Percentiles rank a stretch among this genome's conserved stretches.
phyloP scores from a whole-genome alignment of 371 early-diverging fungal genomes.

The Ordospora pajunii region DNA sequence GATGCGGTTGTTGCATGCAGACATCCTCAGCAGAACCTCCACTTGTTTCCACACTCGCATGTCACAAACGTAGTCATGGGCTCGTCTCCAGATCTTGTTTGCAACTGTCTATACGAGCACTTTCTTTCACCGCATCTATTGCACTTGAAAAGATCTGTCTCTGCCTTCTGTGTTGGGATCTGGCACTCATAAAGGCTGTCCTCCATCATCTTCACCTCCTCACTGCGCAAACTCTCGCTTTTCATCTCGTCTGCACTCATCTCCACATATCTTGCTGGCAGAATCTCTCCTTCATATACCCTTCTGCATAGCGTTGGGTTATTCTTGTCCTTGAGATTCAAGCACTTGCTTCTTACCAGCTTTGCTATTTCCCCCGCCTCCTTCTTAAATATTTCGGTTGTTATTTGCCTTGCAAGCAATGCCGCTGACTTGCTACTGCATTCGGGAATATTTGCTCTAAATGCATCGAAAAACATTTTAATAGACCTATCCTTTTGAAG shows the following conservation, averaged over 20 bases:
- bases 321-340: slow-evolving; percentile 59
- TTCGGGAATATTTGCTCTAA: slow-evolving; percentile 16
- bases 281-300: slow-evolving; percentile 55
- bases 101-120: slow-evolving; percentile 60
- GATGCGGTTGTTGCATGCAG: background rate
- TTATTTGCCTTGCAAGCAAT: slow-evolving; percentile 25
- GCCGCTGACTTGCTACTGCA: background rate
- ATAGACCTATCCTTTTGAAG: slow-evolving; percentile 36
- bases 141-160: slow-evolving; percentile 62
- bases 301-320: slow-evolving; percentile 51
- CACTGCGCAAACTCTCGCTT: slow-evolving; percentile 46
- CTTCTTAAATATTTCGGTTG: background rate
- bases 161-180: slow-evolving; percentile 57
- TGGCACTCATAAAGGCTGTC: slow-evolving; percentile 52
- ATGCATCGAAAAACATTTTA: slow-evolving; percentile 42
- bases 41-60: slow-evolving; percentile 61
- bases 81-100: slow-evolving; percentile 63
- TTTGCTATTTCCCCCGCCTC: slow-evolving; percentile 23
- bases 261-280: slow-evolving; percentile 46
- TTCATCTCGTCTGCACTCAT: slow-evolving; percentile 61
- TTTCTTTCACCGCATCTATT: slow-evolving; percentile 61
- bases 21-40: slow-evolving; percentile 58
- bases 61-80: slow-evolving; percentile 62
- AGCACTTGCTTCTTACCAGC: slow-evolving; percentile 51
- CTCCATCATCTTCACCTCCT: slow-evolving; percentile 51